Evolutionary conservation across 306 rosid species (phyloP).

Genomic region (Pachyrhizus erosus): DNA sequence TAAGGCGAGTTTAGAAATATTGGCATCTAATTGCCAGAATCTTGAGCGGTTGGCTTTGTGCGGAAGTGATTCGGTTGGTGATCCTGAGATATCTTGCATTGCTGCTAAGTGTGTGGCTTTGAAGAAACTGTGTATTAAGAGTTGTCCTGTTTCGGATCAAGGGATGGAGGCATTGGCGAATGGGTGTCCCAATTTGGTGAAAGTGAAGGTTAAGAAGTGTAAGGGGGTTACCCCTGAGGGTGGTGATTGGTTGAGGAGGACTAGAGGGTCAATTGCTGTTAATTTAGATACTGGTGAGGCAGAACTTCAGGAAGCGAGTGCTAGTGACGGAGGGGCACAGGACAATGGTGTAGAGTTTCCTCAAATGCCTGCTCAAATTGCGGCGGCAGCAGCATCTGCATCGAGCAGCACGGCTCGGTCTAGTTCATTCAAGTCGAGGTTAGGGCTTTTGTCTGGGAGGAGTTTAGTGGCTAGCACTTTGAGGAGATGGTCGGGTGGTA

Average conservation of each 20-base stretch:
- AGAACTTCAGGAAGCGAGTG: constrained; percentile 80
- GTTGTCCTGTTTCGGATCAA: constrained; percentile 84
- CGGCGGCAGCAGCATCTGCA: constrained; percentile 43
- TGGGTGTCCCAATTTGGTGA: constrained; percentile 98
- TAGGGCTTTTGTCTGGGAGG: constrained; percentile 75
- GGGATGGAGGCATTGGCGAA: constrained; percentile 83
- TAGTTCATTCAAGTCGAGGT: constrained; percentile 74
- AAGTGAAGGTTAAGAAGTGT: constrained; percentile 95
- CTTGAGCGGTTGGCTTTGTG: constrained; percentile 94
- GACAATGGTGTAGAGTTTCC: constrained; percentile 70
- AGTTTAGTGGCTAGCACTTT: constrained; percentile 74
- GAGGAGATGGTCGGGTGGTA: constrained; percentile 86
- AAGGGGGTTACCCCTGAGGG: constrained; percentile 82
- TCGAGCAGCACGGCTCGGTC: constrained; percentile 66
- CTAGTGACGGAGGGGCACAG: constrained; percentile 81
- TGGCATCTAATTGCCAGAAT: constrained; percentile 85
- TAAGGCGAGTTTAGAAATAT: constrained; percentile 68
- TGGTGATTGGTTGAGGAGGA: constrained; percentile 77
- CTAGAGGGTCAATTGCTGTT: constrained; percentile 77
- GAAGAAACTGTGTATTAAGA: constrained; percentile 94
- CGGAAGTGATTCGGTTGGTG: constrained; percentile 93
- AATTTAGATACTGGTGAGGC: constrained; percentile 79
- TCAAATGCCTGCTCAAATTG: constrained; percentile 52
- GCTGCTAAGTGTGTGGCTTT: constrained; percentile 86
- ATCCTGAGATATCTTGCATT: constrained; percentile 85